phyloP scores from a whole-genome alignment of 441 rosid genomes.

The Adansonia madagascariensis region DNA sequence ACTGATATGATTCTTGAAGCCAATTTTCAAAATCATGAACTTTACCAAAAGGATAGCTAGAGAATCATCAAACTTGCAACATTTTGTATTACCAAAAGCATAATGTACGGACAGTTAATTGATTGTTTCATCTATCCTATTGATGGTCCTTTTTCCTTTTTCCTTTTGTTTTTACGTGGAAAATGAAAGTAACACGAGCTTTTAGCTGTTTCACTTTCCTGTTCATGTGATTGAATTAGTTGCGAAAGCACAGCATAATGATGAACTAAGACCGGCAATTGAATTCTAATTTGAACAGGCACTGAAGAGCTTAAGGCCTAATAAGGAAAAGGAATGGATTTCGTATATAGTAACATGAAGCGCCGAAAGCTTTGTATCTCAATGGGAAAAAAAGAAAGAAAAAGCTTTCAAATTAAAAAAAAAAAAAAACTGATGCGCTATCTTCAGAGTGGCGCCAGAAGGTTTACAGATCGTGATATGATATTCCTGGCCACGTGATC shows the following conservation, averaged over 20 bases:
- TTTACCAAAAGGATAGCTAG: constrained; percentile 21
- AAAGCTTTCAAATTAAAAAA: background rate
- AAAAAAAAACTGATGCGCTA: background rate
- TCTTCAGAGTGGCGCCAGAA: background rate
- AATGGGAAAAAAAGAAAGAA: background rate
- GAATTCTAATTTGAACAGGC: background rate
- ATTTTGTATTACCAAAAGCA: background rate
- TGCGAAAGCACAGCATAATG: background rate
- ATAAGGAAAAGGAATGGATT: background rate
- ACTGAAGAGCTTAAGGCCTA: background rate
- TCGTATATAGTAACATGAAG: background rate
- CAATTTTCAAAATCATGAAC: constrained; percentile 32
- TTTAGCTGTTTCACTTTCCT: background rate
- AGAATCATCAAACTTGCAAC: constrained; percentile 35
- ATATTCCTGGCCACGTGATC: constrained; percentile 17
- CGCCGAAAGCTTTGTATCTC: background rate
- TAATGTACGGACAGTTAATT: background rate
- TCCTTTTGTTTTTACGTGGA: background rate
- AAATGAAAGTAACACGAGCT: too few species aligned
- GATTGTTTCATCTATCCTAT: background rate
- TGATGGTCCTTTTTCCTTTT: background rate
- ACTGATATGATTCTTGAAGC: constrained; percentile 32
- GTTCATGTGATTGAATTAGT: background rate
- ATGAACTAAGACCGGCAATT: background rate
- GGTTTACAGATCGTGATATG: background rate